Base-by-base conservation (phyloP, 768 basidiomycete species). In the Auriscalpium orientale region DNA sequence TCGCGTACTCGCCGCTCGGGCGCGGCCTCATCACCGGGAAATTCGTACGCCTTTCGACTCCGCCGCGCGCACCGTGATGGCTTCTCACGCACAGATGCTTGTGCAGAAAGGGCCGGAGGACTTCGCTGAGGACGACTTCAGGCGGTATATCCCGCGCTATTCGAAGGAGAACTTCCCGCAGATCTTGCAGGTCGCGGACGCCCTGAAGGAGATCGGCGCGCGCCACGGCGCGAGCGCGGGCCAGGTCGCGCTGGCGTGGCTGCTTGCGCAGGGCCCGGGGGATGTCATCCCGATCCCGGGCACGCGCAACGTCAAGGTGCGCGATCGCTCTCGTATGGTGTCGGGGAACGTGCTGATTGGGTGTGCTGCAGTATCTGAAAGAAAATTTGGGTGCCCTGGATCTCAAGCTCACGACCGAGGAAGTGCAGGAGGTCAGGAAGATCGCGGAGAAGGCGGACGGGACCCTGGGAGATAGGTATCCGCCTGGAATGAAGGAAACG, bases 201-300 rank as follows among this genome's bases (percentile, higher is more conserved):
- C 64, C 22, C 59, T 79, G 13, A 61, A 69, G 53, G 51, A 56
- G 51, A 68, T 77, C 38, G 74, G 68, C 12, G 60, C 61, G 45
- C 74, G 71, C 50, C 67, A 78, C 56, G 59, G 69, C 40, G 74
- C 70, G 10, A 76, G 78, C 8, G 64, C 74, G 2, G 74, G 76
- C 2, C 80, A 81, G 63, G 67, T 79, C 34, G 61, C 73, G 1
- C 70, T 83, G n/a, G 79, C 79, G 0, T 81, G 76, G 76, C 66
- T 79, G 9, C 67, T 80, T 9, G 71, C 74, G 12, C 76, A 79
- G 64, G 76, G 77, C 2, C 62, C 71, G 28, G 13, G 18, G 2
- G 73, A 78, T 51, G 66, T 80, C 53, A 73, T 79, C 57, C 67
- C 75, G 22, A 77, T 79, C 58, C 78, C 79, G 2, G 79, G 77